Percentiles rank a stretch among this genome's conserved stretches.
Evolutionary conservation across 345 rosid genomes (phyloP).

Genomic region (Camelina sativa): DNA sequence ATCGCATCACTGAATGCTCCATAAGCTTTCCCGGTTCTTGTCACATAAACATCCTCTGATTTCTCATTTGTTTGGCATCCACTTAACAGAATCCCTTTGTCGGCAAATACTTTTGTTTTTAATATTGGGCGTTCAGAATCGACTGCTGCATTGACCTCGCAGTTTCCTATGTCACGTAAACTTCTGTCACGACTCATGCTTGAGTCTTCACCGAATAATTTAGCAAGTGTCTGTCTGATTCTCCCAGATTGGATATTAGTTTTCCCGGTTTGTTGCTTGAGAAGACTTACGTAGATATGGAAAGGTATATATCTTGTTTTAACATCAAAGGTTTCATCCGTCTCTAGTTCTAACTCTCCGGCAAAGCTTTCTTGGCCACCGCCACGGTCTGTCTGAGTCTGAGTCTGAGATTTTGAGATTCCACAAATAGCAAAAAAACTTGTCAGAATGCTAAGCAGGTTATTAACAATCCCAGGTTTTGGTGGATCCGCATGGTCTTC

Average conservation of each 20-base stretch:
- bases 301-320: conserved; percentile 31
- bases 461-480: conserved; percentile 45
- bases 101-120: conserved; percentile 25
- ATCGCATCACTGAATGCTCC: conserved; percentile 44
- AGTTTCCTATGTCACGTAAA: neutral
- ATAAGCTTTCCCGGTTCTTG: conserved; percentile 34
- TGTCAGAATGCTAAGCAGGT: conserved; percentile 51
- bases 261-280: conserved; percentile 33
- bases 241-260: conserved; percentile 4
- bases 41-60: conserved; percentile 38
- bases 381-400: neutral
- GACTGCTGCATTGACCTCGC: neutral
- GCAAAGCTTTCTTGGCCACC: neutral
- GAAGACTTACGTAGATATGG: conserved; percentile 28
- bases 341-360: conserved; percentile 12
- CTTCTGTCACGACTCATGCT: neutral
- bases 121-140: neutral
- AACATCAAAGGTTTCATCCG: conserved; percentile 19
- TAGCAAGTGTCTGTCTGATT: conserved; percentile 31
- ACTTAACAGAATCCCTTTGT: conserved; percentile 36
- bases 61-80: conserved; percentile 45
- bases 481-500: conserved; percentile 10
- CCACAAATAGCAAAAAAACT: conserved; percentile 64
- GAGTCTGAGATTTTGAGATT: conserved; percentile 31
- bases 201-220: conserved; percentile 33